Evolutionary conservation across 441 rosid genomes (phyloP).

Genomic region (Arabidopsis hybrid): DNA sequence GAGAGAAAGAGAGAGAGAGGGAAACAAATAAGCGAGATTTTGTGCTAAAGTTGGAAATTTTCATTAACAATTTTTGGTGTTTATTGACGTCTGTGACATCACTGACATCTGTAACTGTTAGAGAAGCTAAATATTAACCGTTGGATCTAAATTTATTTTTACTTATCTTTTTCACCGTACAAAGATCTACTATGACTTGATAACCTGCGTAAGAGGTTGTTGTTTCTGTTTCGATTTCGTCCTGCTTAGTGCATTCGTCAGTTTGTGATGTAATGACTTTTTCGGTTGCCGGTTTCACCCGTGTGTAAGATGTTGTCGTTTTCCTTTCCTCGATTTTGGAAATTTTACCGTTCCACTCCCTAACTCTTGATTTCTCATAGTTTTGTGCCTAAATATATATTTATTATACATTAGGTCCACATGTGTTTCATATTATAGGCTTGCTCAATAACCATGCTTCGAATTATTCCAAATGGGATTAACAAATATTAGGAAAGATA

Average conservation of each 20-base stretch:
- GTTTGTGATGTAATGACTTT: slow-evolving; percentile 26
- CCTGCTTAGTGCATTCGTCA: not conserved
- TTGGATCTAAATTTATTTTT: slow-evolving; percentile 11
- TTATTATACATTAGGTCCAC: not conserved
- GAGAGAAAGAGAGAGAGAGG: slow-evolving; percentile 16
- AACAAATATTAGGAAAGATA: too few species aligned
- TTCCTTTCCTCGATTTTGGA: not conserved
- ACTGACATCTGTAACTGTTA: slow-evolving; percentile 6
- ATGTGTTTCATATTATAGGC: not conserved
- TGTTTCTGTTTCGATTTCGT: not conserved
- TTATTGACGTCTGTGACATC: not conserved
- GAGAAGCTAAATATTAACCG: not conserved
- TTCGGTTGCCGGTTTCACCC: slow-evolving; percentile 37
- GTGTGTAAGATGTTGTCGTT: slow-evolving; percentile 20
- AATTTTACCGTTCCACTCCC: not conserved
- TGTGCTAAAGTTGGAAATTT: not conserved
- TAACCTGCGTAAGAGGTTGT: slow-evolving; percentile 34
- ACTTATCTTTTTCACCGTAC: slow-evolving; percentile 16
- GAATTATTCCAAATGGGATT: not conserved
- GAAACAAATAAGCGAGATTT: slow-evolving; percentile 9
- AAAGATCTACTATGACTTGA: slow-evolving; percentile 23
- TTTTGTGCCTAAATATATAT: not conserved
- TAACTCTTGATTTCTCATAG: not conserved
- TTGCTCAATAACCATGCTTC: not conserved
- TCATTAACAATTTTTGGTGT: not conserved